phyloP scores from a whole-genome alignment of 345 rosid genomes.

The Eucalyptus marginata region DNA sequence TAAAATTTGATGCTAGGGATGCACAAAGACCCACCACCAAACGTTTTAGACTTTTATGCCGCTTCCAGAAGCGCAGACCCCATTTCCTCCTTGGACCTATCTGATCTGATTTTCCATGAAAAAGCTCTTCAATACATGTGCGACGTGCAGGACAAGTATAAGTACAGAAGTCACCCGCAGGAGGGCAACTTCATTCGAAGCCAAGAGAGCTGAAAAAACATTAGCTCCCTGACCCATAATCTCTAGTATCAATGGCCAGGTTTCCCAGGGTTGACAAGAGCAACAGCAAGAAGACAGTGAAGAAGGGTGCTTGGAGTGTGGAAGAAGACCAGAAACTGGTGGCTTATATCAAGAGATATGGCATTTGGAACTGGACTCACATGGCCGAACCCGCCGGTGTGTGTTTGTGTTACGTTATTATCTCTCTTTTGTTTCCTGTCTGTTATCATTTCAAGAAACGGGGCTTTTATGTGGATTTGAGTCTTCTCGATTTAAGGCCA shows the following conservation, averaged over 20 bases:
- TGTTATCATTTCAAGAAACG: background rate
- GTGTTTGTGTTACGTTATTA: background rate
- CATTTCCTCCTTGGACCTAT: background rate
- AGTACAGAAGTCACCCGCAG: background rate
- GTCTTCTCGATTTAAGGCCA: background rate
- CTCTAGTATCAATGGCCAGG: background rate
- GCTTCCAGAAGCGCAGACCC: background rate
- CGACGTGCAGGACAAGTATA: background rate
- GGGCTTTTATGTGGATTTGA: background rate
- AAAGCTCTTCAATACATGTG: background rate
- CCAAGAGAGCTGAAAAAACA: background rate
- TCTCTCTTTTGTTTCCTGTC: background rate
- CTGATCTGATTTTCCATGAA: background rate
- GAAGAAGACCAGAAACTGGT: constrained; percentile 2
- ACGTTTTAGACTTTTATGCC: background rate
- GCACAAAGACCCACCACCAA: background rate
- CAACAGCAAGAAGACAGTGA: background rate
- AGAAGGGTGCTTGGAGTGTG: background rate
- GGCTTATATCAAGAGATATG: background rate
- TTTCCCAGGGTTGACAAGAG: background rate
- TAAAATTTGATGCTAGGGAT: background rate
- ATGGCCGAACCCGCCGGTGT: background rate
- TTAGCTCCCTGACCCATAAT: background rate
- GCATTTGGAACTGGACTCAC: constrained; percentile 6
- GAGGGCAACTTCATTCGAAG: background rate